Evolutionary conservation across 306 rosid species (phyloP), one percentile per base, ranked within the genome.

Genomic region (Gastrolobium bilobum): DNA sequence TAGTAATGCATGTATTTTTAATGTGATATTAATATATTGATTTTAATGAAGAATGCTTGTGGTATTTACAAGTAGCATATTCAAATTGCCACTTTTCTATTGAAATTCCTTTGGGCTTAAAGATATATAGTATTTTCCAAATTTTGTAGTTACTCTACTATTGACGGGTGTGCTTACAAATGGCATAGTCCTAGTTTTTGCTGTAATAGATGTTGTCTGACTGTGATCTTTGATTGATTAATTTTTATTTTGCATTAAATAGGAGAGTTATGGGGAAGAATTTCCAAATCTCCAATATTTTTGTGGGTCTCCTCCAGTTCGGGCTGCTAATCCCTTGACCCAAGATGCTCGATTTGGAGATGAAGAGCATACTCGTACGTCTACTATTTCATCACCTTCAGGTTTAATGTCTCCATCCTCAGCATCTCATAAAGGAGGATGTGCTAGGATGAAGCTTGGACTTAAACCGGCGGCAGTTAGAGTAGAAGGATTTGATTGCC

Each of bases 401-500:
- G 67, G 87, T 66, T 77, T 90, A 5, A 40, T 85, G 1, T 88
- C 94, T 7, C 89, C 91, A 10, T 70, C 96, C 51, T 86, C 94
- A 29, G 80, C 91, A 4, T 81, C 93, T 2, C 82, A 78, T 2
- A 90, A 90, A 81, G 97, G 89, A 60, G 93, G 88, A 8, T 90
- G 91, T 75, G 86, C 76, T 44, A 90, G 93, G 71, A 77, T 88
- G 90, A 87, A 81, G 62, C 86, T 85, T 46, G 94, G 94, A 67
- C 88, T 66, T 35, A 90, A 88, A 73, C 92, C 92, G 0, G 97
- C 92, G 31, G 84, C 91, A 75, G 94, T 90, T 88, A 91, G 97
- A 86, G 94, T 91, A 86, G 97, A 91, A 85, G 97, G 97, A 78
- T 91, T 91, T 35, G 90, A 91, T 76, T 89, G 93, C 76, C 97